Evolutionary conservation across 2,329 filamentous ascomycete genomes (phyloP).

Genomic region (Exophiala oligosperma): DNA sequence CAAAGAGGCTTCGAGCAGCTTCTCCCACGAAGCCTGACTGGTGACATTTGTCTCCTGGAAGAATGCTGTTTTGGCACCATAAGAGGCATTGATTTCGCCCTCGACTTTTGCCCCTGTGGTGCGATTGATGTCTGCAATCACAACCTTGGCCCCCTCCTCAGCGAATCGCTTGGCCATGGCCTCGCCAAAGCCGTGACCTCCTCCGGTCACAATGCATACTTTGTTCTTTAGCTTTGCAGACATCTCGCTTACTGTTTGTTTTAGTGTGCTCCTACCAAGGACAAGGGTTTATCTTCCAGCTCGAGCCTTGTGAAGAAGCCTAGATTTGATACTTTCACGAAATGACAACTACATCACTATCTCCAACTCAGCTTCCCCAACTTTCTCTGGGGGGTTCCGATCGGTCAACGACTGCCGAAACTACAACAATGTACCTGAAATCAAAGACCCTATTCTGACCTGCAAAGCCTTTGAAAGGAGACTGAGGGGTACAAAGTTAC

Average conservation of each 20-base stretch:
- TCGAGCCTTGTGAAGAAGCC: too few relatives aligned
- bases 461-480: neutral
- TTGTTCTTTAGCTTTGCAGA: conserved; percentile 1
- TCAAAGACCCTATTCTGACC: neutral
- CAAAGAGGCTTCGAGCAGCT: conserved; percentile 27
- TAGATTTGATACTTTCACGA: too few relatives aligned
- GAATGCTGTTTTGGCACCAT: conserved; percentile 41
- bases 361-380: neutral
- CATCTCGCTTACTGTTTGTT: neutral
- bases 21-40: conserved; percentile 30
- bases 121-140: conserved; percentile 82
- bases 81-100: conserved; percentile 64
- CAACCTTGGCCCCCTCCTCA: conserved; percentile 81
- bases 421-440: too few relatives aligned
- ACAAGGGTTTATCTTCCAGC: too few relatives aligned
- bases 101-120: conserved; percentile 69
- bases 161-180: conserved; percentile 59
- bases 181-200: conserved; percentile 43
- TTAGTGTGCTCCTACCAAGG: too few relatives aligned
- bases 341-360: neutral
- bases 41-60: conserved; percentile 32
- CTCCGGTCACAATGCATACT: conserved; percentile 31
- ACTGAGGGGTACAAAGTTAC: conserved; percentile 1
- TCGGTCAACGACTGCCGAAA: too few relatives aligned
- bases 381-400: neutral